Evolutionary conservation across 345 rosid species (phyloP).

Genomic region (Aurinia saxatilis): DNA sequence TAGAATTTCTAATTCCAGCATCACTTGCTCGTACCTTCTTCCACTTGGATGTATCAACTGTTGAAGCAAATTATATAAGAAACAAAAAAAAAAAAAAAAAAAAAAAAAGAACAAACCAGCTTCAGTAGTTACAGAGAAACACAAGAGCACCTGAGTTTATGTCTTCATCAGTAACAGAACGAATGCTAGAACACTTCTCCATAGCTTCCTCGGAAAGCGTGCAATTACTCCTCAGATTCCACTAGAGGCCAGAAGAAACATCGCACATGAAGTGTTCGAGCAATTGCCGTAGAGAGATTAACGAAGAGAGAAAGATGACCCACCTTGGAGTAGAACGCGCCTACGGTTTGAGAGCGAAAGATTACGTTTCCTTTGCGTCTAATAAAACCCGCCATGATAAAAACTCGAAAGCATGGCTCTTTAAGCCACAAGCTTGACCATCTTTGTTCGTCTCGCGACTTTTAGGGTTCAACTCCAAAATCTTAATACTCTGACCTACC

Average conservation of each 20-base stretch:
- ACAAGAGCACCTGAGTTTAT: constrained; percentile 17
- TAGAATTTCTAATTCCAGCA: constrained; percentile 36
- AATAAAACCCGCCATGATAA: constrained; percentile 36
- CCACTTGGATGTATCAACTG: constrained; percentile 55
- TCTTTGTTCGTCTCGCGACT: not conserved
- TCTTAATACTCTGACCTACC: constrained; percentile 5
- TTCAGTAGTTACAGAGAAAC: not conserved
- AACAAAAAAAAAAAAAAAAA: no score
- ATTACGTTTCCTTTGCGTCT: constrained; percentile 25
- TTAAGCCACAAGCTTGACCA: constrained; percentile 18
- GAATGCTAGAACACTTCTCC: constrained; percentile 16
- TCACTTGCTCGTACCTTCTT: constrained; percentile 40
- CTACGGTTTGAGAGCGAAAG: constrained; percentile 37
- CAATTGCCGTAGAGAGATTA: constrained; percentile 28
- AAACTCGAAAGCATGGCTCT: constrained; percentile 31
- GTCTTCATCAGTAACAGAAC: constrained; percentile 30
- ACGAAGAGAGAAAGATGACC: not conserved
- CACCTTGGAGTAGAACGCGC: constrained; percentile 40
- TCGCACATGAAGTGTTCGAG: constrained; percentile 33
- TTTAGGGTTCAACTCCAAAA: constrained; percentile 15
- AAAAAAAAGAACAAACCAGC: not conserved
- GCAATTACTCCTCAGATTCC: constrained; percentile 39
- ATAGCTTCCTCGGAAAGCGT: constrained; percentile 28
- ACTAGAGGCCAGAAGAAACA: constrained; percentile 4
- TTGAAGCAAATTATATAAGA: constrained; percentile 15